Evolutionary conservation across 1,284 basidiomycete species (phyloP), one percentile per base, ranked within the genome.

Genomic region (Ganoderma leucocontextum): DNA sequence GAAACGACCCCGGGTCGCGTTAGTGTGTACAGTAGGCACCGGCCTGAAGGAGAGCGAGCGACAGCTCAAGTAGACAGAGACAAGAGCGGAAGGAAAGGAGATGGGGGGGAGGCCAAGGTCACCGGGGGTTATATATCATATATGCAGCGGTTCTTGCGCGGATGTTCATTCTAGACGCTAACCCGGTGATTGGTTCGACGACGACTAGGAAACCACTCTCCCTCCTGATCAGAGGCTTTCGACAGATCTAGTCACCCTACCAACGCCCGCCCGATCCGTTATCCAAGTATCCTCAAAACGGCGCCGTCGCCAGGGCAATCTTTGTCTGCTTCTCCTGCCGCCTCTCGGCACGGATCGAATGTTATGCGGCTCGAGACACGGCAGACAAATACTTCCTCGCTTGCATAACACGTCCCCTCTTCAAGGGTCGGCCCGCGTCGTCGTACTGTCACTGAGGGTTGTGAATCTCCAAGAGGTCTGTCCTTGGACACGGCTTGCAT

Each of bases 1-100:
- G 64, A 75, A 76, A 77, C 77, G 79, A 80, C 78, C 75, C 79
- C 79, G 76, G 80, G 76, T 78, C 79, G 74, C 74, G 75, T 74
- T 66, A 73, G 71, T 75, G 63, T 69, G 71, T 74, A 76, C 76
- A 75, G 75, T 75, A 75, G 76, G 75, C 76, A 74, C 74, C 74
- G 74, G 73, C 75, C 74, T 73, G 75, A 71, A 69, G 70, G 69
- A 70, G 73, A 70, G 73, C 70, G 70, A 75, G 73, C 70, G 69
- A 74, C 64, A 68, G 68, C 71, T 72, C 71, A 69, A 76, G 67
- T 65, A 73, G 58, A 60, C 58, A 60, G 72, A 75, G 68, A 68
- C 71, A 65, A 72, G 74, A 74, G 72, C 70, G 69, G 69, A 71
- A 70, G 69, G 65, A 69, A 70, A 70, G 69, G 62, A 63, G 66